phyloP scores from a whole-genome alignment of 306 rosid genomes.

The Rosa rugosa region DNA sequence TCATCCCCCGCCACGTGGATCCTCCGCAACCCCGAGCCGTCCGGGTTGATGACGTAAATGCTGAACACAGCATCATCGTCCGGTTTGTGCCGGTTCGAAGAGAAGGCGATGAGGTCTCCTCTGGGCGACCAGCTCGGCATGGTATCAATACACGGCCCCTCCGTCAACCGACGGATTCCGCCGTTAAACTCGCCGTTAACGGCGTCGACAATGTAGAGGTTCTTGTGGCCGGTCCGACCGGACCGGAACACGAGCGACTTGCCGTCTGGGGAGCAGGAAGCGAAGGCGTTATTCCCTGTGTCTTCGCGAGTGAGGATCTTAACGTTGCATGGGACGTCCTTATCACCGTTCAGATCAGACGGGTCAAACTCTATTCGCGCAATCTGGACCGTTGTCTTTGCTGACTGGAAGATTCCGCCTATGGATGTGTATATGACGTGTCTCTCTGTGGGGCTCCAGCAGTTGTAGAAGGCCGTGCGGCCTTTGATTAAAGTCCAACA shows the following conservation, averaged over 20 bases:
- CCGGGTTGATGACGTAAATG: constrained; percentile 61
- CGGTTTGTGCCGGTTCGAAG: constrained; percentile 66
- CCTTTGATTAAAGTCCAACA: constrained; percentile 58
- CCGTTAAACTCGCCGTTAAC: constrained; percentile 65
- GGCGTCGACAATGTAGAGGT: constrained; percentile 66
- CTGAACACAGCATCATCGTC: constrained; percentile 46
- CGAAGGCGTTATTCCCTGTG: constrained; percentile 76
- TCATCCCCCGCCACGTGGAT: constrained; percentile 51
- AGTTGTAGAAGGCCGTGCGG: constrained; percentile 55
- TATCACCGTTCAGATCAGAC: constrained; percentile 30
- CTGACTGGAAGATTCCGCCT: constrained; percentile 65
- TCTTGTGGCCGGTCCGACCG: constrained; percentile 73
- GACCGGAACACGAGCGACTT: constrained; percentile 69
- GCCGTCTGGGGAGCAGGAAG: constrained; percentile 80
- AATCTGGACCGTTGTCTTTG: constrained; percentile 60
- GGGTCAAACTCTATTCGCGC: constrained; percentile 56
- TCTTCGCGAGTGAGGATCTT: constrained; percentile 54
- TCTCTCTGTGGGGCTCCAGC: constrained; percentile 65
- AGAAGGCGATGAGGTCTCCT: constrained; percentile 82
- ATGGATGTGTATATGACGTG: constrained; percentile 69
- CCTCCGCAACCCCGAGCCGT: constrained; percentile 66
- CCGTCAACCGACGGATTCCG: constrained; percentile 53
- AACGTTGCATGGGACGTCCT: constrained; percentile 32
- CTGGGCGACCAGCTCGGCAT: constrained; percentile 92
- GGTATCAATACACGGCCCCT: constrained; percentile 78